phyloP scores from a whole-genome alignment of 2,329 filamentous ascomycete species.

The Epichloe aotearoae region DNA sequence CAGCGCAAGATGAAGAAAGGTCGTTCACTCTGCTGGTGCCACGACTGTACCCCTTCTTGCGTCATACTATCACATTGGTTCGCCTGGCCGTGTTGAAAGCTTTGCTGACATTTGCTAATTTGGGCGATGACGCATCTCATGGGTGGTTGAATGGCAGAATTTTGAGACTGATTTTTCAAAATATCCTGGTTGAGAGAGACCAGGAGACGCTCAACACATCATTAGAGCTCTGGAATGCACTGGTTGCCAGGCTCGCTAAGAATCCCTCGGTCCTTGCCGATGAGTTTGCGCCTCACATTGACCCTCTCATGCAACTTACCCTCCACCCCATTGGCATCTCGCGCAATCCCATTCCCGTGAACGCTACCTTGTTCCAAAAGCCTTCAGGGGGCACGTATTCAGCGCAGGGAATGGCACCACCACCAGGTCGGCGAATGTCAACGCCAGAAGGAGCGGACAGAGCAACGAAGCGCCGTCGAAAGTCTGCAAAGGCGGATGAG shows the following conservation, averaged over 20 bases:
- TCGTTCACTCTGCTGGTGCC: slow-evolving; percentile 90
- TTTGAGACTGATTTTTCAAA: slow-evolving; percentile 83
- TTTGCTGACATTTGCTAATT: slow-evolving; percentile 79
- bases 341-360: slow-evolving; percentile 85
- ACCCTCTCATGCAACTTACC: slow-evolving; percentile 71
- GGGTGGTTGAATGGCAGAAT: slow-evolving; percentile 90
- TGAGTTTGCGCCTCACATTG: slow-evolving; percentile 63
- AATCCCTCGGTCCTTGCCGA: slow-evolving; percentile 51
- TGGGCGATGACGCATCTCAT: slow-evolving; percentile 66
- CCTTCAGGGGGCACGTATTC: slow-evolving; percentile 84
- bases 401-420: slow-evolving; percentile 30
- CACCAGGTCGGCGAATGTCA: slow-evolving; percentile 32
- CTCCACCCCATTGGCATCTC: slow-evolving; percentile 87
- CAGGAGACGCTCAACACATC: slow-evolving; percentile 71
- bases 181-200: slow-evolving; percentile 85
- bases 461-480: slow-evolving; percentile 63
- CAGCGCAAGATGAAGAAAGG: slow-evolving; percentile 66
- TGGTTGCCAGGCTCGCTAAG: slow-evolving; percentile 56
- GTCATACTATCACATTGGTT: slow-evolving; percentile 94
- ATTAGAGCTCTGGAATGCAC: slow-evolving; percentile 71
- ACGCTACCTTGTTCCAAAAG: slow-evolving; percentile 76
- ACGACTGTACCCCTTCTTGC: slow-evolving; percentile 85
- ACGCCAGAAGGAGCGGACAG: slow-evolving; percentile 45
- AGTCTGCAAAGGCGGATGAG: slow-evolving; percentile 72
- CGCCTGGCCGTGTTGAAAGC: slow-evolving; percentile 87